Base-by-base conservation (phyloP, 805 yeast genomes). In the Clavispora carvajalis region DNA sequence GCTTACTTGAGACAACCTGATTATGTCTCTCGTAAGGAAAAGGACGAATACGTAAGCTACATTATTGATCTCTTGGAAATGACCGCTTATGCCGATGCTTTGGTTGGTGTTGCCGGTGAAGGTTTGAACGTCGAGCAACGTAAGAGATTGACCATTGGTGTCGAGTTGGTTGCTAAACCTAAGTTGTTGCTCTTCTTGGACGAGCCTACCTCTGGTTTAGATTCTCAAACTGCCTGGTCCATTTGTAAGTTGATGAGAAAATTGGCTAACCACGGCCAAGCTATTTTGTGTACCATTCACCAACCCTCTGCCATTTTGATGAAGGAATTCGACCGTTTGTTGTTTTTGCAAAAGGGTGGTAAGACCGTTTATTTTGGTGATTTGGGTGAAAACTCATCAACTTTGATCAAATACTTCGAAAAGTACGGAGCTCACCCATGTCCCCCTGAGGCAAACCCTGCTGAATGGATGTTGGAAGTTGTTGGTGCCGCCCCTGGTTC, bases 401-500 rank as follows among this genome's bases (percentile, higher is more conserved):
- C 79, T 3, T 67, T 85, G 59, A 74, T 80, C 34, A 58, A 69
- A 42, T 85, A 84, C 60, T 84, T 84, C 54, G 90, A 84, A 63
- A 72, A 72, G 49, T 63, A 81, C 57, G 85, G 95, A 25, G 88
- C 90, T 30, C 75, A 80, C 44, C 70, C 73, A 39, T 85, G 93
- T 67, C 54, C 54, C 6, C 39, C 41, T 17, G 51, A 48, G 16
- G 54, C 54, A 9, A 51, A 51, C 36, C 54, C 54, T 4, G 54
- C 57, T 5, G 55, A 55, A 66, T 88, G 95, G 93, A 88, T 88
- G 95, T 69, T 88, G 62, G 84, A 84, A 47, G 85, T 81, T 47
- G 83, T 82, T 53, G 89, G 90, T 54, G 89, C 89, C 39, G 88
- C 89, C 25, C 89, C 89, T 6, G 89, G 88, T 39, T 77, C 86